phyloP scores from a whole-genome alignment of 1,284 basidiomycete genomes.

The Trichosporon asahii region DNA sequence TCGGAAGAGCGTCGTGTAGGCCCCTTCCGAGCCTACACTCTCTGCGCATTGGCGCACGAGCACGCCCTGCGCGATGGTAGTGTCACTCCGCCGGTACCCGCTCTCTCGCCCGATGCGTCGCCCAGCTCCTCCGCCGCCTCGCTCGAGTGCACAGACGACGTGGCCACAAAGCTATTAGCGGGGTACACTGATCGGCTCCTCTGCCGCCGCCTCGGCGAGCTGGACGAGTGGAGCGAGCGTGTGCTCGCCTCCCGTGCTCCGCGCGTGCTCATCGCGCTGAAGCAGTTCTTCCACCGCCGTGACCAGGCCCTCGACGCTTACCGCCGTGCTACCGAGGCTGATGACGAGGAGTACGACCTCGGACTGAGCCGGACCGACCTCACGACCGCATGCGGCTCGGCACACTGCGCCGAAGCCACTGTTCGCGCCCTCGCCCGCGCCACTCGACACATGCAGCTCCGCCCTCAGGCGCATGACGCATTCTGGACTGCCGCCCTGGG shows the following conservation, averaged over 20 bases:
- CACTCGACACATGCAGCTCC: background rate
- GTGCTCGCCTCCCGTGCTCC: background rate
- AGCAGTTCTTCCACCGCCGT: slow-evolving; percentile 12
- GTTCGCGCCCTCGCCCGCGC: slow-evolving; percentile 5
- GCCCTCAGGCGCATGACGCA: background rate
- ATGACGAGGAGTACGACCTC: background rate
- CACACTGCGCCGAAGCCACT: background rate
- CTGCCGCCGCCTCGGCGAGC: slow-evolving; percentile 3
- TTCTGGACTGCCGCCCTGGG: background rate
- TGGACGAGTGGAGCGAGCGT: slow-evolving; percentile 5
- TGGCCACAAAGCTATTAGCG: background rate
- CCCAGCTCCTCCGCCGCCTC: background rate
- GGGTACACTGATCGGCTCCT: background rate
- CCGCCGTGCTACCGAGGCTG: background rate
- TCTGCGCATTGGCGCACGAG: slow-evolving; percentile 1
- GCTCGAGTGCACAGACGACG: background rate
- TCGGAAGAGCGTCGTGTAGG: too few relatives aligned
- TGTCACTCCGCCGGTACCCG: background rate
- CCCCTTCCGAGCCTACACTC: slow-evolving; percentile 6
- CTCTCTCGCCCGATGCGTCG: background rate
- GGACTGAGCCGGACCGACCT: background rate
- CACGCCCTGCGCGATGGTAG: background rate
- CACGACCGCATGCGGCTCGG: background rate
- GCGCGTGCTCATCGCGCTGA: slow-evolving; percentile 1
- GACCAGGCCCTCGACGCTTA: background rate